Base-by-base conservation (phyloP, 2,329 filamentous ascomycete genomes). In the Aspergillus uvarum region DNA sequence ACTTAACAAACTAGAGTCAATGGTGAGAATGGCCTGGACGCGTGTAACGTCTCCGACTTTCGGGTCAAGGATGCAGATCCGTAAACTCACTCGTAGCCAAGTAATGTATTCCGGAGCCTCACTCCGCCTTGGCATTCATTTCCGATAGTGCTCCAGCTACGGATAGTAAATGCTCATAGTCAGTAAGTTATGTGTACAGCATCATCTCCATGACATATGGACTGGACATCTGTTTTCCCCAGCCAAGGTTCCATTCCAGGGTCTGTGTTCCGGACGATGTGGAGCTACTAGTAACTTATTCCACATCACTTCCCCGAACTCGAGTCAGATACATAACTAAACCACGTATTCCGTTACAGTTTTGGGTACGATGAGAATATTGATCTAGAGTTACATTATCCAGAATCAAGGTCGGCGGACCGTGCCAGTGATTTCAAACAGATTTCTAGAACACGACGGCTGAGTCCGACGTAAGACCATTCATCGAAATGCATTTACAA, bases 401-500 rank as follows among this genome's bases (percentile, higher is more conserved):
- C 16, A 44, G 38, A 12, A 8, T 44, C 38, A 44, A 44, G 6
- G 6, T 16, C 16, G 16, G 16, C 38, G 16, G 38, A 19, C 16
- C 14, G 6, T 44, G 38, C 14, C 38, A 44, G 38, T n/a, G 38
- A 7, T 21, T 7, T 19, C 19, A 54, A 55, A 48, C 22, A 35
- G 26, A 21, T 35, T 35, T 54, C 16, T 47, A 59, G 4, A 54
- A 22, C 51, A 35, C 16, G 32, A 62, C 59, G 58, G 56, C 61
- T 62, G 56, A 59, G 58, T 65, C 59, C 60, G 61, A 61, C 22
- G 61, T 50, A 47, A 29, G 8, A 58, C 62, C 60, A 54, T 64
- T 54, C 38, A 31, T 22, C 38, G 16, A 50, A 22, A 51, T 38
- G 54, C 26, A 26, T 64, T 77, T 88, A 96, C 80, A 96, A 82